Evolutionary conservation across 192 early-diverging fungal species (phyloP).

Genomic region (Backusella circina): DNA sequence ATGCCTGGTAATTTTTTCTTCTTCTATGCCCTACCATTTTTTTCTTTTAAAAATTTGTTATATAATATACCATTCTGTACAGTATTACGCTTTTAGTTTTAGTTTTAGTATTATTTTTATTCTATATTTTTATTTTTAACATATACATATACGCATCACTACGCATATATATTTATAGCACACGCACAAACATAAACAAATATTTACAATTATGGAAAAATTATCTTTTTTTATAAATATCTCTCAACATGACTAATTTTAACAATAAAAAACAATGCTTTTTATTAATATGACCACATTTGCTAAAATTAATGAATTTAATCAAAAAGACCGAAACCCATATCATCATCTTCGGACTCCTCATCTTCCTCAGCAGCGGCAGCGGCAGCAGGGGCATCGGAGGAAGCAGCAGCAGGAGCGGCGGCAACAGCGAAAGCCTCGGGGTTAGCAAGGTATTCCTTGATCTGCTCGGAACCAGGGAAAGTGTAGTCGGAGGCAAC

Average conservation of each 20-base stretch:
- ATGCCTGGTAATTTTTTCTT: neutral
- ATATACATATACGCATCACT: neutral
- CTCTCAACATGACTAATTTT: neutral
- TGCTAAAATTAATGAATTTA: slow-evolving; percentile 7
- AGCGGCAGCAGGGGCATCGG: neutral
- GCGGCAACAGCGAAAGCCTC: slow-evolving; percentile 75
- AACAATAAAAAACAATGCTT: neutral
- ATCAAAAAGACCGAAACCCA: slow-evolving; percentile 34
- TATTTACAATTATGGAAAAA: neutral
- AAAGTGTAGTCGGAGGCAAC: slow-evolving; percentile 90
- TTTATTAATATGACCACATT: neutral
- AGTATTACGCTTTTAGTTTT: neutral
- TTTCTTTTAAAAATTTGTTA: neutral
- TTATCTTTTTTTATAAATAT: neutral
- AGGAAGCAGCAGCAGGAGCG: slow-evolving; percentile 9
- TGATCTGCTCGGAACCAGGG: slow-evolving; percentile 87
- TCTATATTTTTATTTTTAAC: neutral
- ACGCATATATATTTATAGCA: neutral
- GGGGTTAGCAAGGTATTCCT: slow-evolving; percentile 93
- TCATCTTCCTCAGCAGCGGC: slow-evolving; percentile 7
- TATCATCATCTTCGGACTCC: slow-evolving; percentile 20
- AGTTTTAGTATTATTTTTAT: too few relatives aligned
- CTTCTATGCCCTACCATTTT: neutral
- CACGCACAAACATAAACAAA: neutral
- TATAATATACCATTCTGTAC: neutral